Evolutionary conservation across 805 yeast genomes (phyloP), one percentile per base, ranked within the genome.

Genomic region (Phaffomyces antillensis): DNA sequence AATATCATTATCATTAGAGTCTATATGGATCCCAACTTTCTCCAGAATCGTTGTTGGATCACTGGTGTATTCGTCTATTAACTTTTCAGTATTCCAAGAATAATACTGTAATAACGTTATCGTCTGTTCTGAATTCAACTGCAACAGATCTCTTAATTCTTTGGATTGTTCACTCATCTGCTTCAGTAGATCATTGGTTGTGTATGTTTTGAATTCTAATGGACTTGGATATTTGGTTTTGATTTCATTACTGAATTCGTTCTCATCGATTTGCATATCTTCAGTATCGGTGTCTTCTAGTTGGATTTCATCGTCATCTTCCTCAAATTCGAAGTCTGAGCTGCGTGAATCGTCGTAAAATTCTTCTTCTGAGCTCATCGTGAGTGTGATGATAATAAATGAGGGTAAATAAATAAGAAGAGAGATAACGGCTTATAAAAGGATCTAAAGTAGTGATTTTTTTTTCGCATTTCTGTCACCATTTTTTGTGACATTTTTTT

Each of bases 71-170:
- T 65, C 69, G 43, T 82, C 87, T 48, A 81, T 58, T 41, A 81
- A 56, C 43, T 68, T 65, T 45, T 79, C 83, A 33, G 73, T 72
- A 52, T 79, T 80, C 86, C 86, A 82, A 18, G 70, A 67, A 59
- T 65, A 79, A 39, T 66, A 59, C 32, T 74, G 68, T 40, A 79
- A 59, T 35, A 82, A 53, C 4, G 72, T 59, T 11, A 72, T 57
- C 16, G 78, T 66, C 18, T 67, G 67, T 30, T 67, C 70, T 10
- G 46, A 45, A 5, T 70, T 61, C 1, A 75, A 43, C 30, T 68
- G 68, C 5, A 76, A 52, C 10, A 74, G 55, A 0, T 52, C 47
- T 20, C 67, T 55, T 6, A 75, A 53, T n/a, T 65, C 60, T 5
- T 52, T 50, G 0, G 71, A 63, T 41, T 64, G 60, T 5, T 52